Base-by-base conservation (phyloP, 371 early-diverging fungal species). In the Dentiscutata heterogama region DNA sequence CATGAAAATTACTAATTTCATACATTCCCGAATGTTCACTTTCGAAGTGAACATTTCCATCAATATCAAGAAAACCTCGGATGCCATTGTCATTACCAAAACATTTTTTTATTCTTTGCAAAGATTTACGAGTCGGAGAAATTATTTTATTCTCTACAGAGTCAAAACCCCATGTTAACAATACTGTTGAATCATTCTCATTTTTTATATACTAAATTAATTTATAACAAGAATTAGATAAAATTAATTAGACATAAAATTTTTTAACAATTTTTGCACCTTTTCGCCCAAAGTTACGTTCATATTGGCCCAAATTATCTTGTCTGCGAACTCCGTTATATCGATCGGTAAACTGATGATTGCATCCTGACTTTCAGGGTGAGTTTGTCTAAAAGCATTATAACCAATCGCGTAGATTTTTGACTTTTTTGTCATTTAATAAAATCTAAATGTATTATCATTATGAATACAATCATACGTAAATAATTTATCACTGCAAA, bases 261-360 rank as follows among this genome's bases (percentile, higher is more conserved):
- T 54, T 76, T 39, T 54, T 11, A 42, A 27, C 10, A 60, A 54
- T n/a, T 11, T 42, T 22, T 61, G 31, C n/a, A 22, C 35, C 29
- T 25, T 56, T 56, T n/a, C 20, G 2, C 76, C 61, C 22, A 76
- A 61, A 46, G 76, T 76, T n/a, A 39, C 29, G 46, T 46, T 29
- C 16, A 78, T 42, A 78, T 78, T 78, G 8, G 78, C 51, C 78
- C 78, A 78, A 51, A 78, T 78, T n/a, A 78, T 78, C 13, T 78
- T 42, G 64, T 58, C 25, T n/a, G 42, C 60, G 11, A 42, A 6
- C 5, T n/a, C 42, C 11, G 60, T 76, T 22, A 64, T 63, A 63
- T 78, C 65, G 14, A 22, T 65, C 29, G 65, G 46, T 22, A 22
- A 14, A 46, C 56, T 61, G 27, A 78, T 64, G 64, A 50, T 53